phyloP scores from a whole-genome alignment of 2,329 filamentous ascomycete species.

The Alternaria sp. region DNA sequence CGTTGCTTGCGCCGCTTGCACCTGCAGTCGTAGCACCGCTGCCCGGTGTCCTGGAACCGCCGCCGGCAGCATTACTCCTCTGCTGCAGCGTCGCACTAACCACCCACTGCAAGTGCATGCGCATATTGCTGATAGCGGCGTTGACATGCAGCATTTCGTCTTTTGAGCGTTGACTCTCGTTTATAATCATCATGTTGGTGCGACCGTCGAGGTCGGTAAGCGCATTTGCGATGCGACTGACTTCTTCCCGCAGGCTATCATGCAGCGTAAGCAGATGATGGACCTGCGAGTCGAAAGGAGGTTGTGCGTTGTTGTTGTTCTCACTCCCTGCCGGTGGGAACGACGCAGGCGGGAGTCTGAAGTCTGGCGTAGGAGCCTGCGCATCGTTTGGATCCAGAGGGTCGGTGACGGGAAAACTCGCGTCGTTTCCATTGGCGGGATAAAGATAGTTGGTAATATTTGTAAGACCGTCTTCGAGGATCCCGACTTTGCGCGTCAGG shows the following conservation, averaged over 20 bases:
- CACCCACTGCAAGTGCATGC: constrained; percentile 70
- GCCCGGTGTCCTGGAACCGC: constrained; percentile 36
- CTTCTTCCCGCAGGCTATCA: constrained; percentile 67
- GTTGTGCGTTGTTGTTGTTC: constrained; percentile 32
- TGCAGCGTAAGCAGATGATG: constrained; percentile 69
- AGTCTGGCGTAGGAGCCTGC: constrained; percentile 49
- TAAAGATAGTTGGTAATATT: constrained; percentile 55
- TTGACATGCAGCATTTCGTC: constrained; percentile 70
- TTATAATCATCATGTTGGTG: constrained; percentile 69
- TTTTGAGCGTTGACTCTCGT: constrained; percentile 67
- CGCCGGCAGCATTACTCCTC: constrained; percentile 37
- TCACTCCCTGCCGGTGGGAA: constrained; percentile 42
- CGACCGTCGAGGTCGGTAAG: constrained; percentile 68
- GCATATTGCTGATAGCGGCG: constrained; percentile 65
- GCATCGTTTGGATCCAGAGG: constrained; percentile 43
- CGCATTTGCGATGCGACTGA: constrained; percentile 62
- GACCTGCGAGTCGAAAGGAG: constrained; percentile 57
- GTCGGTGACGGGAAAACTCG: constrained; percentile 44
- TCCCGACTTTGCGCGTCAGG: constrained; percentile 54
- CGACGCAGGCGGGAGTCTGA: constrained; percentile 45
- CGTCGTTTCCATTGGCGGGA: constrained; percentile 42
- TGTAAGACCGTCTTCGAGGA: constrained; percentile 55
- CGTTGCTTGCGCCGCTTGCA: constrained; percentile 32
- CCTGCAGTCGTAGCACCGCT: constrained; percentile 17
- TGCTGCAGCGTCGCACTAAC: constrained; percentile 64